Evolutionary conservation across 2,329 filamentous ascomycete species (phyloP).

Genomic region (Huntiella decipiens): DNA sequence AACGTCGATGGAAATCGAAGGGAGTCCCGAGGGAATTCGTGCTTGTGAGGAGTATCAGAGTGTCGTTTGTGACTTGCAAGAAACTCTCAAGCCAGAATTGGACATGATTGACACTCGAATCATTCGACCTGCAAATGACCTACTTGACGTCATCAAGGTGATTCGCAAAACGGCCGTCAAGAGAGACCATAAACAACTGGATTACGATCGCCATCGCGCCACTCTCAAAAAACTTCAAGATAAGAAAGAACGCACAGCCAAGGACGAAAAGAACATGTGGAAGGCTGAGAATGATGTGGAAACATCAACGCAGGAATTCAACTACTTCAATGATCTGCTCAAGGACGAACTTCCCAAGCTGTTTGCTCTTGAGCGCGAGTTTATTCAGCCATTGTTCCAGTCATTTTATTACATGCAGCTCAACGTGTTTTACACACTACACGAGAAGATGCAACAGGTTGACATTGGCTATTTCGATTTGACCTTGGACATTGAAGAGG

Average conservation of each 20-base stretch:
- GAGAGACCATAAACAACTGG: conserved; percentile 91
- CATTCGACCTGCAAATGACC: conserved; percentile 79
- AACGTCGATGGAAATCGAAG: conserved; percentile 59
- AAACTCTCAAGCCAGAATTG: conserved; percentile 72
- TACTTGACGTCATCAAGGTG: conserved; percentile 85
- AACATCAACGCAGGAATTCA: conserved; percentile 81
- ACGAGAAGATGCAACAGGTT: conserved; percentile 93
- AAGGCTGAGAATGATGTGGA: conserved; percentile 87
- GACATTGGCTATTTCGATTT: conserved; percentile 98
- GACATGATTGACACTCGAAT: conserved; percentile 93
- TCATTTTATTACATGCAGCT: conserved; percentile 99
- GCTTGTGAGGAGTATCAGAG: conserved; percentile 92
- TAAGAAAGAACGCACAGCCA: conserved; percentile 88
- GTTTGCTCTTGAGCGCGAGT: conserved; percentile 75
- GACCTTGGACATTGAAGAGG: conserved; percentile 74
- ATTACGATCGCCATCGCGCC: conserved; percentile 75
- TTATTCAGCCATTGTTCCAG: conserved; percentile 93
- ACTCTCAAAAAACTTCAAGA: conserved; percentile 87
- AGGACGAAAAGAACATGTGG: conserved; percentile 95
- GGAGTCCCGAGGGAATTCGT: conserved; percentile 79
- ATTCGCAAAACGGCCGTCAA: conserved; percentile 78
- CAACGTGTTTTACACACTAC: conserved; percentile 95
- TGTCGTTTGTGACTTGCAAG: conserved; percentile 77
- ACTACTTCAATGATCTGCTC: conserved; percentile 93
- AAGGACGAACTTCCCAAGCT: conserved; percentile 91